Percentiles rank a stretch among this genome's conserved stretches.
Conservation (phyloP, 208 protist species). For the Acanthamoeba divionensis region DNA sequence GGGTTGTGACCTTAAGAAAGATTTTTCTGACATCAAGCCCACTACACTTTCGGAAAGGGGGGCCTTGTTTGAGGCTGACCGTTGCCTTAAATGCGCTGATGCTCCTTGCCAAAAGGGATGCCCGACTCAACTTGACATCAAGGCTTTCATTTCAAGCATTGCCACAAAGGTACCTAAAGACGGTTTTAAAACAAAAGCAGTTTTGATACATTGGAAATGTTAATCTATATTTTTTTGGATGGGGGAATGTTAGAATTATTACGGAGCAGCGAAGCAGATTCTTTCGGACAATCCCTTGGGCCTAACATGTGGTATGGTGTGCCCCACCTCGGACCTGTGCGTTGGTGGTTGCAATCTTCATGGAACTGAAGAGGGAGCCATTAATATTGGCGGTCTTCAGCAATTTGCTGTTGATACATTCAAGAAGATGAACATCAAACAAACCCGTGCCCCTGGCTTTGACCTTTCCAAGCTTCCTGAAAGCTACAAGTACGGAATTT, state of each 20-base stretch:
- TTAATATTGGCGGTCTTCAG: constrained; percentile 83
- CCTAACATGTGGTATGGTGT: constrained; percentile 85
- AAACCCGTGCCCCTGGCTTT: constrained; percentile 79
- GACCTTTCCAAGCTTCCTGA: constrained; percentile 74
- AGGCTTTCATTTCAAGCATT: constrained; percentile 78
- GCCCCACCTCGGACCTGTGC: constrained; percentile 80
- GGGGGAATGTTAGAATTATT: constrained; percentile 78
- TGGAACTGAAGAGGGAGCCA: constrained; percentile 79
- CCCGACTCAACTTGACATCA: constrained; percentile 80
- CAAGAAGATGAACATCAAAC: constrained; percentile 80
- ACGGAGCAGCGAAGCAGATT: constrained; percentile 85
- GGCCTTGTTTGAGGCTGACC: constrained; percentile 72
- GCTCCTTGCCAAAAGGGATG: constrained; percentile 81
- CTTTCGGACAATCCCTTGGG: constrained; percentile 86
- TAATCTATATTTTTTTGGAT: not conserved
- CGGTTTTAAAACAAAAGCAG: not conserved
- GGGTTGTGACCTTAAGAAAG: constrained; percentile 69
- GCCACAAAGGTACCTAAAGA: constrained; percentile 63
- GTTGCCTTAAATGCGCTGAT: constrained; percentile 76
- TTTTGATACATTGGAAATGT: not conserved
- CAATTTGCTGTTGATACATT: constrained; percentile 83
- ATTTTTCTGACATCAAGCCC: constrained; percentile 79
- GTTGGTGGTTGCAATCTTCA: constrained; percentile 84
- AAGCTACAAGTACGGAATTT: constrained; percentile 57
- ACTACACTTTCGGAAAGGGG: constrained; percentile 77